Base-by-base conservation (phyloP, 768 basidiomycete species). In the Boletus huronensis region DNA sequence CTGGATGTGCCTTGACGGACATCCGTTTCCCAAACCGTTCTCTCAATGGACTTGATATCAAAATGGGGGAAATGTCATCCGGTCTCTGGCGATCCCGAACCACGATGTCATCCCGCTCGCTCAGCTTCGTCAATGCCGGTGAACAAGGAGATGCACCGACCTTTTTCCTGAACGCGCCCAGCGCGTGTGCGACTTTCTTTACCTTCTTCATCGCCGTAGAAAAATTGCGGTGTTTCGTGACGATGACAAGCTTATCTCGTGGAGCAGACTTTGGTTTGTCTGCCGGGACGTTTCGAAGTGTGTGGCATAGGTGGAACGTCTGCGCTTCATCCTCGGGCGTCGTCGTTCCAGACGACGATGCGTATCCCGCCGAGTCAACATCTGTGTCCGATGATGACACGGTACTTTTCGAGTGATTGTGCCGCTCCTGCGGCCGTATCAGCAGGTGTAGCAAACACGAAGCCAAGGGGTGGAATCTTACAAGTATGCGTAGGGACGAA, bases 21-120 rank as follows among this genome's bases (percentile, higher is more conserved):
- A 68, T 68, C 32, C 67, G 62, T 38, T 63, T 68, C 31, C 67
- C 68, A 41, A 68, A 70, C 28, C 66, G 61, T 58, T 68, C 67
- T 40, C 67, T 60, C 53, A 68, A 31, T 11, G 67, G 68, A 36
- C 66, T 68, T 14, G 57, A 58, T 40, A 67, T 58, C 25, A 58
- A 35, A 41, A 67, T 59, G 16, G 66, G 61, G 1, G 63, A 59
- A 34, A 50, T 65, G 3, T 68, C 68, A 19, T 70, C 66, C 5
- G 44, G 52, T 43, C 48, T 61, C 67, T 68, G 51, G 23, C 10
- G 7, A 17, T 16, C 10, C 31, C 14, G 0, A 47, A 43, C 2
- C 35, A 4, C 13, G 32, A 31, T 16, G 14, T 17, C 14, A 36
- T 34, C 42, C 29, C 16, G 21, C 11, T 17, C 19, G 7, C 44